phyloP scores from a whole-genome alignment of 805 yeast species.

The Kluyveromyces wickerhamii region DNA sequence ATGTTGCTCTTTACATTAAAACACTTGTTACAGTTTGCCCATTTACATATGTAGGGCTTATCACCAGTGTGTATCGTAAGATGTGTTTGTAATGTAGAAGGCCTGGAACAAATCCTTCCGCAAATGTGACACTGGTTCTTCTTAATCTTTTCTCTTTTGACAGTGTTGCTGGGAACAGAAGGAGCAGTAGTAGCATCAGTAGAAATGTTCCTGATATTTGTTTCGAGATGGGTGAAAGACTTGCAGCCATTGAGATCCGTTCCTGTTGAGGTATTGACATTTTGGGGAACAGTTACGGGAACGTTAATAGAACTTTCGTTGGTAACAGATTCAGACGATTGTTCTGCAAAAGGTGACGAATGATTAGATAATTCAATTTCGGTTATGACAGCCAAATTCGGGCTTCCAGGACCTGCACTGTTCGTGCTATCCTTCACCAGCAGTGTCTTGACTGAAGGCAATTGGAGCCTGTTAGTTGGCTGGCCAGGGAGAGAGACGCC shows the following conservation, averaged over 20 bases:
- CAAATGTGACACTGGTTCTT: constrained; percentile 43
- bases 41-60: constrained; percentile 52
- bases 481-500: too few relatives aligned
- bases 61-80: constrained; percentile 69
- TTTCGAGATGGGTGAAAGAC: too few relatives aligned
- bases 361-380: neutral
- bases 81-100: constrained; percentile 72
- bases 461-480: too few relatives aligned
- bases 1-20: constrained; percentile 72
- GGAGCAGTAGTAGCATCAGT: too few relatives aligned
- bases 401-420: neutral
- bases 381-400: neutral
- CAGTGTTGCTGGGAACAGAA: too few relatives aligned
- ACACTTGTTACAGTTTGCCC: constrained; percentile 54
- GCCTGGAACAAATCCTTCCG: constrained; percentile 63
- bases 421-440: neutral
- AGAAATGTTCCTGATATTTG: too few relatives aligned
- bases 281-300: too few relatives aligned
- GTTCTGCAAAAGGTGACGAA: neutral
- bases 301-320: too few relatives aligned
- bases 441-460: constrained; percentile 2
- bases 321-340: neutral
- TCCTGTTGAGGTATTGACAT: too few relatives aligned
- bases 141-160: constrained; percentile 2
- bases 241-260: too few relatives aligned